Evolutionary conservation across 257 asterid genomes (phyloP).

Genomic region (Thymus mandschuricus): DNA sequence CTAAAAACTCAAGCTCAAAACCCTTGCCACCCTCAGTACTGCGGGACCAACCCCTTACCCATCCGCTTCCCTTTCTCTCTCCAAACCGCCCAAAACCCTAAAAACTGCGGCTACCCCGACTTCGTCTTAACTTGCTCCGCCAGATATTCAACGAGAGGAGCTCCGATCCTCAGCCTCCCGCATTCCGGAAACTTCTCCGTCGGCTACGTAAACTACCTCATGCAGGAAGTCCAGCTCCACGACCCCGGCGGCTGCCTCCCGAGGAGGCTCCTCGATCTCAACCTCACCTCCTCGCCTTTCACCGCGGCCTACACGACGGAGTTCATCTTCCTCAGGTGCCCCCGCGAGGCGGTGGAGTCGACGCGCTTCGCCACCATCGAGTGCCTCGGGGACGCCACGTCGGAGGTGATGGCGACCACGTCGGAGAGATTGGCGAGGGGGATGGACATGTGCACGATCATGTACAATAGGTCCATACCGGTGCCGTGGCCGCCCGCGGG

Average conservation of each 20-base stretch:
- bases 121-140: constrained; percentile 44
- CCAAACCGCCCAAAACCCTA: constrained; percentile 24
- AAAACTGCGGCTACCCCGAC: constrained; percentile 63
- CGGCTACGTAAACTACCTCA: constrained; percentile 50
- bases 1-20: constrained; percentile 37
- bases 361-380: constrained; percentile 36
- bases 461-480: constrained; percentile 45
- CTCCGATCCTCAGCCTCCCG: constrained; percentile 47
- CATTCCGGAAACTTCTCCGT: constrained; percentile 56
- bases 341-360: constrained; percentile 28
- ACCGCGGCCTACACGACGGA: constrained; percentile 31
- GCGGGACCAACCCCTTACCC: constrained; percentile 31
- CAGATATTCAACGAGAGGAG: not conserved
- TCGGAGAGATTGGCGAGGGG: constrained; percentile 31
- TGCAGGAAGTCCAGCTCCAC: constrained; percentile 55
- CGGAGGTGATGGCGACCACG: constrained; percentile 51
- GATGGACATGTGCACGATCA: constrained; percentile 47
- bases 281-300: constrained; percentile 62
- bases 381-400: constrained; percentile 71
- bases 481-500: constrained; percentile 37
- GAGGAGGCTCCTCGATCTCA: constrained; percentile 43
- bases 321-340: constrained; percentile 66
- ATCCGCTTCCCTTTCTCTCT: constrained; percentile 42
- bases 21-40: constrained; percentile 39
- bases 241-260: constrained; percentile 70